A percentile compares a stretch with the other conserved stretches of the same genome.
These are phyloP conservation scores for Chaetomiaceae sp. DNA, from an alignment of 2,329 filamentous ascomycete species.

Conservation along the genomic window DNA sequence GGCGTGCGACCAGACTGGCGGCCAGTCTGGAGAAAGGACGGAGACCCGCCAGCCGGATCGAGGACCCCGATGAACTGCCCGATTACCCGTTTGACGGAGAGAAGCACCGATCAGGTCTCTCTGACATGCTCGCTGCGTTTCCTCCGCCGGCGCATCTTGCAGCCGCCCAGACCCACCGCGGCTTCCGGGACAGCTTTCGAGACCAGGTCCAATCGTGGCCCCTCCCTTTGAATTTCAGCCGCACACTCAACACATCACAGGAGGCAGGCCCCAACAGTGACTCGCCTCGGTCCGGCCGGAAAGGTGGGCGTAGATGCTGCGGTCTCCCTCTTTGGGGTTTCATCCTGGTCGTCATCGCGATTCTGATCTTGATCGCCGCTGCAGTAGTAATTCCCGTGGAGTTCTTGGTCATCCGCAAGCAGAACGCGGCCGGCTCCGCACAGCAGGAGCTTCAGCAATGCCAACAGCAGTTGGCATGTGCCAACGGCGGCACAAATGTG, in stretches of 20 bases:
- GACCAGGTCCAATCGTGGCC: conserved; percentile 51
- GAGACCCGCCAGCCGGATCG: conserved; percentile 55
- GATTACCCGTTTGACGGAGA: conserved; percentile 33
- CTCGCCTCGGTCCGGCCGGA: conserved; percentile 22
- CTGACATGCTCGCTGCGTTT: conserved; percentile 62
- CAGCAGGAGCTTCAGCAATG: conserved; percentile 48
- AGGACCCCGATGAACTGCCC: conserved; percentile 49
- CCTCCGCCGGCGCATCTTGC: conserved; percentile 54
- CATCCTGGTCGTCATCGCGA: conserved; percentile 56
- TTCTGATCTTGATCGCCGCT: conserved; percentile 69
- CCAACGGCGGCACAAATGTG: conserved; percentile 76
- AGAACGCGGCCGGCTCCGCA: conserved; percentile 30
- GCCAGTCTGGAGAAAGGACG: conserved; percentile 81
- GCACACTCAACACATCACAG: conserved; percentile 23
- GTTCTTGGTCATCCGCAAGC: conserved; percentile 56
- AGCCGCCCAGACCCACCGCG: conserved; percentile 32
- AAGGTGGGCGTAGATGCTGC: conserved; percentile 63
- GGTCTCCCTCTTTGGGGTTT: conserved; percentile 80
- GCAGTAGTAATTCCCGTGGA: conserved; percentile 75
- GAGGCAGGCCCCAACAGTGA: conserved; percentile 14
- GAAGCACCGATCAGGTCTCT: conserved; percentile 49
- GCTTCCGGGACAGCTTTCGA: conserved; percentile 42
- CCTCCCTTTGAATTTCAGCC: conserved; percentile 32
- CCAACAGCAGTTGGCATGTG: conserved; percentile 57
- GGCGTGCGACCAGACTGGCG: conserved; percentile 78